Conservation (phyloP, 306 rosid species). For the Hippophae tibetana region DNA sequence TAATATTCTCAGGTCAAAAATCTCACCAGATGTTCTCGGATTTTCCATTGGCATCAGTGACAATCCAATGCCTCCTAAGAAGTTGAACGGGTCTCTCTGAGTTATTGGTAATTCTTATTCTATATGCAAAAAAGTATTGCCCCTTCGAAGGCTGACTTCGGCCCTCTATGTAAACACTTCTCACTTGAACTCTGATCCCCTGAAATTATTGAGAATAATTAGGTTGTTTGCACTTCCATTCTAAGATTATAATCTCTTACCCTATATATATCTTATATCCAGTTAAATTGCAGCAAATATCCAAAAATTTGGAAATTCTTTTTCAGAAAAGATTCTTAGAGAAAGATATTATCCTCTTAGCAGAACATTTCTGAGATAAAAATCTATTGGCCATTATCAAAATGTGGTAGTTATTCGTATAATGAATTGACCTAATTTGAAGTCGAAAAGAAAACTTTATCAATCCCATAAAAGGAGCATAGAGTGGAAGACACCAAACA, state of each 20-base stretch:
- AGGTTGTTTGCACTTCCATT: not conserved
- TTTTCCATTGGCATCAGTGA: constrained; percentile 81
- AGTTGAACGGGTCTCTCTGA: constrained; percentile 79
- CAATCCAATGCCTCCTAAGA: constrained; percentile 93
- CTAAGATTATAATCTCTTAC: constrained; percentile 8
- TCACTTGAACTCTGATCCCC: constrained; percentile 94
- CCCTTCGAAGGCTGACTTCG: constrained; percentile 87
- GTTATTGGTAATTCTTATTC: constrained; percentile 79
- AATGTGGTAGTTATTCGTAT: too few species aligned
- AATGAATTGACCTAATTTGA: not conserved
- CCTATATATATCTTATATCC: not conserved
- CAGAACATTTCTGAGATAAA: too few species aligned
- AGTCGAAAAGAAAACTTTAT: not conserved
- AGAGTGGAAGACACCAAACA: not conserved
- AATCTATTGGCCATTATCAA: too few species aligned
- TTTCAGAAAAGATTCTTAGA: too few species aligned
- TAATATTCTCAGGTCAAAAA: not conserved
- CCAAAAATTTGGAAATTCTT: too few species aligned
- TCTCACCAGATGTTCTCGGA: constrained; percentile 79
- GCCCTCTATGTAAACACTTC: constrained; percentile 88
- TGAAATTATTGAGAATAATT: constrained; percentile 22
- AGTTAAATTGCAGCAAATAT: too few species aligned
- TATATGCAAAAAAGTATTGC: constrained; percentile 79
- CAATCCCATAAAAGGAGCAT: constrained; percentile 1
- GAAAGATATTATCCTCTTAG: too few species aligned